These are phyloP conservation scores for Phyllosticta citribraziliensis DNA, from an alignment of 2,329 filamentous ascomycete genomes.

Conservation along the genomic window DNA sequence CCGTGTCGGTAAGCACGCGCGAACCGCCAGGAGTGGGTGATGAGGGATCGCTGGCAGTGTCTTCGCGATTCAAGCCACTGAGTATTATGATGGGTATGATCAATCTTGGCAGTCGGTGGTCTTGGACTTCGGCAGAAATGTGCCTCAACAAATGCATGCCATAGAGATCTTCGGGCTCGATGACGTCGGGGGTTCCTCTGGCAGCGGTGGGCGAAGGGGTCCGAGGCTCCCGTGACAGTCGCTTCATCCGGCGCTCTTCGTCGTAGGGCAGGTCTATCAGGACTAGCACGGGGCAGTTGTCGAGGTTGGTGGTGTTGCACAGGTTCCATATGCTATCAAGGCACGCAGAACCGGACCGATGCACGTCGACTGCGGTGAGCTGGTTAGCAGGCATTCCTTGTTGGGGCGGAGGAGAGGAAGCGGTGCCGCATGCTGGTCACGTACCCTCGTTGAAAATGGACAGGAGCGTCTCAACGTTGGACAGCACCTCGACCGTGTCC, in stretches of 20 bases:
- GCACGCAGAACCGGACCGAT: slow-evolving; percentile 28
- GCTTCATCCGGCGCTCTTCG: slow-evolving; percentile 30
- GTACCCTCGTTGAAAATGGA: slow-evolving; percentile 34
- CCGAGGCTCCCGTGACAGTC: slow-evolving; percentile 31
- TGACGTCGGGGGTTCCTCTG: slow-evolving; percentile 20
- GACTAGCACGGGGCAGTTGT: slow-evolving; percentile 29
- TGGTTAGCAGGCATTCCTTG: neutral
- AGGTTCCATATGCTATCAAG: slow-evolving; percentile 20
- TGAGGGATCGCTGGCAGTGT: slow-evolving; percentile 10
- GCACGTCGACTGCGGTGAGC: slow-evolving; percentile 27
- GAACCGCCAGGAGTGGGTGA: slow-evolving; percentile 22
- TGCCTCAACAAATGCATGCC: slow-evolving; percentile 33
- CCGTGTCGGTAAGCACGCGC: slow-evolving; percentile 37
- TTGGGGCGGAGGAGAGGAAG: neutral
- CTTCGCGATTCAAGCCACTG: slow-evolving; percentile 27
- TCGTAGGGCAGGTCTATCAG: slow-evolving; percentile 35
- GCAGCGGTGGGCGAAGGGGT: slow-evolving; percentile 30
- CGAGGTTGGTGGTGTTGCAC: slow-evolving; percentile 23
- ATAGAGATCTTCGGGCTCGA: slow-evolving; percentile 32
- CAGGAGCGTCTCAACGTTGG: slow-evolving; percentile 31
- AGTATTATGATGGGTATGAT: slow-evolving; percentile 32
- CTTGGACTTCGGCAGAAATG: slow-evolving; percentile 32
- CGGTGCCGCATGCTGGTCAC: slow-evolving; percentile 2
- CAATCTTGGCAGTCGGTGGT: slow-evolving; percentile 29
- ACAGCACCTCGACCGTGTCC: slow-evolving; percentile 24